phyloP scores from a whole-genome alignment of 2,329 filamentous ascomycete species.

The Fusarium annulatum region DNA sequence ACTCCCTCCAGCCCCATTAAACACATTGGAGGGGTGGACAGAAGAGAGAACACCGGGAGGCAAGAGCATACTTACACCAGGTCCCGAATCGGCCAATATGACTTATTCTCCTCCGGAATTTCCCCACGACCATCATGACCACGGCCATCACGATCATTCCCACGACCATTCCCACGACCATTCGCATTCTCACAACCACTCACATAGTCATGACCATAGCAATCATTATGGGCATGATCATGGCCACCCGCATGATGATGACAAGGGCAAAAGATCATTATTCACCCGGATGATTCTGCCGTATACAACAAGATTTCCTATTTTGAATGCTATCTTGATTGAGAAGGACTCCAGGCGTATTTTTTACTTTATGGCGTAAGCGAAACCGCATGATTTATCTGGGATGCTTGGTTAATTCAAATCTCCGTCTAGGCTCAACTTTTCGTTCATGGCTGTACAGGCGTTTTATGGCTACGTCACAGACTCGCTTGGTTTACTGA shows the following conservation, averaged over 20 bases:
- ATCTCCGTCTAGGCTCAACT: conserved; percentile 76
- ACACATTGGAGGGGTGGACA: conserved; percentile 54
- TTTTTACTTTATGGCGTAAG: conserved; percentile 95
- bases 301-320: conserved; percentile 75
- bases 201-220: conserved; percentile 37
- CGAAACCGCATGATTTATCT: conserved; percentile 3
- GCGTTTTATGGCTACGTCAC: conserved; percentile 94
- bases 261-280: conserved; percentile 66
- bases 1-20: conserved; percentile 47
- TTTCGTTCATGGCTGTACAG: conserved; percentile 94
- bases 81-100: conserved; percentile 43
- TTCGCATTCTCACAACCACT: conserved; percentile 40
- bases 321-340: conserved; percentile 85
- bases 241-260: conserved; percentile 50
- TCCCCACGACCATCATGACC: conserved; percentile 43
- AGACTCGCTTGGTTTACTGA: conserved; percentile 92
- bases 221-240: conserved; percentile 41
- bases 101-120: conserved; percentile 48
- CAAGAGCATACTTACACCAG: conserved; percentile 53
- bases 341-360: conserved; percentile 95
- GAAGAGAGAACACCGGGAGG: conserved; percentile 55
- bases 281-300: conserved; percentile 80
- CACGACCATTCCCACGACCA: conserved; percentile 45
- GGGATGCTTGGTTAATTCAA: conserved; percentile 30
- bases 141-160: conserved; percentile 43